Percentiles rank a stretch among this genome's conserved stretches.
Conservation (phyloP, 208 protist genomes). For the Trypanosoma melophagium region DNA sequence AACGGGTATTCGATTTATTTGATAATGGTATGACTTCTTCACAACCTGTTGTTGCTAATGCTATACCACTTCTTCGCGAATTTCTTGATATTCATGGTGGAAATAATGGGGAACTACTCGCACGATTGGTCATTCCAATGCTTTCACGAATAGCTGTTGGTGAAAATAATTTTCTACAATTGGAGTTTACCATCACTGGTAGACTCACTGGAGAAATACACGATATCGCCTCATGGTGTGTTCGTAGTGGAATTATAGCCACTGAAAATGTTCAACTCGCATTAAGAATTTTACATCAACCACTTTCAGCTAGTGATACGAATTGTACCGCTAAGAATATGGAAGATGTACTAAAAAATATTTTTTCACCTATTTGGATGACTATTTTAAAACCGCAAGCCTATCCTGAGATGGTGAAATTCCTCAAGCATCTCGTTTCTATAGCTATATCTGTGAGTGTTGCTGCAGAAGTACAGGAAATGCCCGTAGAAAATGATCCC, state of each 20-base stretch:
- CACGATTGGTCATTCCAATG: constrained; percentile 43
- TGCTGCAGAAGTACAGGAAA: constrained; percentile 48
- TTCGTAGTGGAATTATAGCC: constrained; percentile 43
- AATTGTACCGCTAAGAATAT: constrained; percentile 12
- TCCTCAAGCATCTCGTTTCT: constrained; percentile 90
- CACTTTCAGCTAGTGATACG: background rate
- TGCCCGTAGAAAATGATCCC: constrained; percentile 35
- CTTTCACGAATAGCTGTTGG: constrained; percentile 36
- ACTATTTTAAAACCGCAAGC: constrained; percentile 80
- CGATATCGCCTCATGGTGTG: constrained; percentile 70
- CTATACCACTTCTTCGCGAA: constrained; percentile 39
- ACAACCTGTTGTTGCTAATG: constrained; percentile 21
- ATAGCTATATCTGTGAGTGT: constrained; percentile 68
- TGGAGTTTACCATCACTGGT: constrained; percentile 74
- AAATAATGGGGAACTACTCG: constrained; percentile 40
- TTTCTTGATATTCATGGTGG: constrained; percentile 47
- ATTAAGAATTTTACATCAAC: constrained; percentile 48
- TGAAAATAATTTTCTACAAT: constrained; percentile 43
- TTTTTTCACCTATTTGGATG: constrained; percentile 98
- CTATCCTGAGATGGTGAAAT: constrained; percentile 84
- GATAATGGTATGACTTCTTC: constrained; percentile 23
- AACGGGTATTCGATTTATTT: constrained; percentile 23
- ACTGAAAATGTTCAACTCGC: constrained; percentile 37
- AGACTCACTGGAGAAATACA: constrained; percentile 41
- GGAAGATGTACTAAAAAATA: constrained; percentile 90